A percentile compares a stretch with the other conserved stretches of the same genome.
These are phyloP conservation scores for Rhodomyrtus psidioides DNA, from an alignment of 441 rosid species.

Conservation along the genomic window DNA sequence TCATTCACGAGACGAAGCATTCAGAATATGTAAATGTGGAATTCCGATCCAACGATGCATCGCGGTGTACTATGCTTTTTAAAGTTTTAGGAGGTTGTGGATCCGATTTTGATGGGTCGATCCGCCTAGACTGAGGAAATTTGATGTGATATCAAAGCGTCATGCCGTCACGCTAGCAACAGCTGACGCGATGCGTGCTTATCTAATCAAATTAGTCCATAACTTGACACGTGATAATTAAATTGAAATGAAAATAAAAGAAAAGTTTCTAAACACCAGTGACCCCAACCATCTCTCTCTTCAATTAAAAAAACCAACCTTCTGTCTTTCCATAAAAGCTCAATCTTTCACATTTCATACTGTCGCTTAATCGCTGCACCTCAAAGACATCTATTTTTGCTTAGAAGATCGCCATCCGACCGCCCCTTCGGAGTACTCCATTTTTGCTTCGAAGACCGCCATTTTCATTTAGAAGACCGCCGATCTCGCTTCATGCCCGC, in stretches of 20 bases:
- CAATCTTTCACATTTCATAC: too few relatives aligned
- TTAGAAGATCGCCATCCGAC: too few relatives aligned
- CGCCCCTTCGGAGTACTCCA: not conserved
- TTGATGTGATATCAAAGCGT: not conserved
- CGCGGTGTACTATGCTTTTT: accelerated
- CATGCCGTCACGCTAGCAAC: not conserved
- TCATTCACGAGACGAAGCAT: not conserved
- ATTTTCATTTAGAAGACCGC: not conserved
- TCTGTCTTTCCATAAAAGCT: too few relatives aligned
- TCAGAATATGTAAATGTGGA: not conserved
- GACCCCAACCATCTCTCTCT: not conserved
- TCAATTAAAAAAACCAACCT: too few relatives aligned
- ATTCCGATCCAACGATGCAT: not conserved
- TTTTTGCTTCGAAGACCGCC: not conserved
- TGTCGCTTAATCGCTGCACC: too few relatives aligned
- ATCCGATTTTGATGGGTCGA: not conserved
- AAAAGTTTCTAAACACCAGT: not conserved
- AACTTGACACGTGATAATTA: not conserved
- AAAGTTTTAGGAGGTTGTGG: not conserved
- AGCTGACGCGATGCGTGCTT: accelerated
- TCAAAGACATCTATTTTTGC: too few relatives aligned
- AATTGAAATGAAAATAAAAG: not conserved
- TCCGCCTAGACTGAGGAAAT: not conserved
- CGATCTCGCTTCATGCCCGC: too few relatives aligned
- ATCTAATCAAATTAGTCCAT: not conserved